Base-by-base conservation (phyloP, 2,329 filamentous ascomycete species). In the Chalaropsis ovoidea region DNA sequence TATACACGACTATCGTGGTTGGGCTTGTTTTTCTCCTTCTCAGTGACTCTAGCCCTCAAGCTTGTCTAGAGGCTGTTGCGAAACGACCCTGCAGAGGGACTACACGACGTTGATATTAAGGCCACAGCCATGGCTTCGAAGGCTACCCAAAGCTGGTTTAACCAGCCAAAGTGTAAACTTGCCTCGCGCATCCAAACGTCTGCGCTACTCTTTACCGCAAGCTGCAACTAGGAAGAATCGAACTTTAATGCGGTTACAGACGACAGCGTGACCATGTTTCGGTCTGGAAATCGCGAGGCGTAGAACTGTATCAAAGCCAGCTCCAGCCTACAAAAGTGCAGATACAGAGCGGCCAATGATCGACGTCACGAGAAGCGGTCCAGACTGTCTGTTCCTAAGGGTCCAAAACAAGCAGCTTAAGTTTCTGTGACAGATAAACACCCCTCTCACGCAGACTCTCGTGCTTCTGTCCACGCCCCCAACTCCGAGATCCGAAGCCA, bases 211-310 rank as follows among this genome's bases (percentile, higher is more conserved):
- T 24, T 15, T 3, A 24, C 15, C 47, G 13, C 11, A 24, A 52
- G 8, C 19, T 52, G 8, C 24, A 0, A 52, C 19, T 3, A 52
- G 3, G 7, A 24, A 39, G 13, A 52, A 15, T 27, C 22, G 11
- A 27, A 24, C 47, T 13, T 27, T 8, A 15, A 17, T 52, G 19
- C 47, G 11, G 47, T 52, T 52, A 39, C 35, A 39, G 47, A 52
- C 11, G 22, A 22, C 47, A 27, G 10, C 10, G 54, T 27, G 52
- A 39, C 24, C 54, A 64, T 42, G 63, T 64, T 64, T 64, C 63
- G 63, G 52, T 22, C 52, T 61, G 52, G 41, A 41, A 41, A 24
- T 64, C 42, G 11, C 24, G 52, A 64, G 45, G 63, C 63, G 60
- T 47, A 42, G 35, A 27, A 58, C 27, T 64, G 63, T 54, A 35